Percentiles rank a stretch among this genome's conserved stretches.
phyloP scores from a whole-genome alignment of 2,329 filamentous ascomycete species.

The Davidsoniella neocaledoniae region DNA sequence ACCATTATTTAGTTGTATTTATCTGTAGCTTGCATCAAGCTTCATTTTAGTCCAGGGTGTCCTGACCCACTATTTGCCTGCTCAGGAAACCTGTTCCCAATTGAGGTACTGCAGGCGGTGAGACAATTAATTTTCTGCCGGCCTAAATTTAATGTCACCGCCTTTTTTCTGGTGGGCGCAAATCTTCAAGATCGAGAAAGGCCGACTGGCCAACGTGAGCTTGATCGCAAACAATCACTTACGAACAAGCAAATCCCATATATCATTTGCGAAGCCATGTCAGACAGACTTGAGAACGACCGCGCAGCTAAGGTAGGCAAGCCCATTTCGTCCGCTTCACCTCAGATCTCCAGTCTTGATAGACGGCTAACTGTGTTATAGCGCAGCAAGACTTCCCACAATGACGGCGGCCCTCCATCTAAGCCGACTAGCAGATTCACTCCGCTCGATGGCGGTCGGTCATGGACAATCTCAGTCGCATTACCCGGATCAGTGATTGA shows the following conservation, averaged over 20 bases:
- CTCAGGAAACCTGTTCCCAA: not conserved
- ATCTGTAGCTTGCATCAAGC: no score
- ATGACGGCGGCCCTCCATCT: slow-evolving; percentile 24
- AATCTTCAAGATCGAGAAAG: slow-evolving; percentile 6
- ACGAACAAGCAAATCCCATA: not conserved
- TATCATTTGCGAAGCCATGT: not conserved
- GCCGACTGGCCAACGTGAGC: no score
- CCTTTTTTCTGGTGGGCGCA: slow-evolving; percentile 11
- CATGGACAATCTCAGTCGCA: slow-evolving; percentile 62
- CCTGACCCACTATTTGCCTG: slow-evolving; percentile 7
- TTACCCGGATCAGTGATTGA: slow-evolving; percentile 62
- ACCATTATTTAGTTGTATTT: no score
- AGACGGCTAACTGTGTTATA: slow-evolving; percentile 15
- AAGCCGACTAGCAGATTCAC: slow-evolving; percentile 55
- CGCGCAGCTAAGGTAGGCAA: slow-evolving; percentile 10
- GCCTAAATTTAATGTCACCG: slow-evolving; percentile 1
- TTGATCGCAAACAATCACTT: not conserved
- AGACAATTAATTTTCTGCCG: slow-evolving; percentile 16
- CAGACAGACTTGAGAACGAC: slow-evolving; percentile 6
- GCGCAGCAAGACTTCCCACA: slow-evolving; percentile 34
- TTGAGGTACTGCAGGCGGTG: slow-evolving; percentile 16
- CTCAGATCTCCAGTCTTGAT: not conserved
- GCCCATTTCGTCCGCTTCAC: no score
- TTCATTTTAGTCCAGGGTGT: not conserved
- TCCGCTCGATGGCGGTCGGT: slow-evolving; percentile 41